A percentile compares a stretch with the other conserved stretches of the same genome.
phyloP scores from a whole-genome alignment of 805 yeast genomes.

The Wickerhamiella kurtzmanii region DNA sequence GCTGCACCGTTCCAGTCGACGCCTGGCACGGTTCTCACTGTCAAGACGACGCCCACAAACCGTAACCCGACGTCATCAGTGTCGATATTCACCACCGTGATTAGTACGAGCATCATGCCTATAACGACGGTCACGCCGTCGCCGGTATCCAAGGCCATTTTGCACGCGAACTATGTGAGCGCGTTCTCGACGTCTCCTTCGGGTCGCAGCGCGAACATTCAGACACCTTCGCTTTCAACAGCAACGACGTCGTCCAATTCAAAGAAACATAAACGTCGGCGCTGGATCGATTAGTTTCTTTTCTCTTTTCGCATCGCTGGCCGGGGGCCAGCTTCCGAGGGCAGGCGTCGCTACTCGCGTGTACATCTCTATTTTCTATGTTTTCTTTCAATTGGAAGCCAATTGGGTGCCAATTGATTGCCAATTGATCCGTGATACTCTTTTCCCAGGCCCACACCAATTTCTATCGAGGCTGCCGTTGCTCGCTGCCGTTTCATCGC shows the following conservation, averaged over 20 bases:
- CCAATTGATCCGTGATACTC: too few species aligned
- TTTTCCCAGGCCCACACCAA: too few species aligned
- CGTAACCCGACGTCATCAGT: slow-evolving; percentile 56
- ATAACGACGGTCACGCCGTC: slow-evolving; percentile 70
- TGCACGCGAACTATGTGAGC: slow-evolving; percentile 55
- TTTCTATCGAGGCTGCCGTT: too few species aligned
- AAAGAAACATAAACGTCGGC: slow-evolving; percentile 3
- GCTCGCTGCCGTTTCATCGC: too few species aligned
- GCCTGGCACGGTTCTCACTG: slow-evolving; percentile 62
- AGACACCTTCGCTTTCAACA: slow-evolving; percentile 11
- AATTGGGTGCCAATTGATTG: too few species aligned
- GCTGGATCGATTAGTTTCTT: slow-evolving; percentile 16
- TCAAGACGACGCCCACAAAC: slow-evolving; percentile 42
- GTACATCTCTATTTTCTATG: too few species aligned
- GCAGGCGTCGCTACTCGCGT: too few species aligned
- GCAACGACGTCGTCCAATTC: background rate
- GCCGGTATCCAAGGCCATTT: slow-evolving; percentile 58
- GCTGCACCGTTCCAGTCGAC: slow-evolving; percentile 91
- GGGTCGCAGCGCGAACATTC: slow-evolving; percentile 43
- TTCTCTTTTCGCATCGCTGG: too few species aligned
- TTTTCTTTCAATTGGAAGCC: too few species aligned
- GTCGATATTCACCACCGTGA: slow-evolving; percentile 40
- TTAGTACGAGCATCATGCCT: slow-evolving; percentile 30
- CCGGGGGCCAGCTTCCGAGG: too few species aligned
- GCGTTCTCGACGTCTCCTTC: slow-evolving; percentile 51